phyloP scores from a whole-genome alignment of 495 filamentous ascomycete species.

The Massariosphaeria phaeospora region DNA sequence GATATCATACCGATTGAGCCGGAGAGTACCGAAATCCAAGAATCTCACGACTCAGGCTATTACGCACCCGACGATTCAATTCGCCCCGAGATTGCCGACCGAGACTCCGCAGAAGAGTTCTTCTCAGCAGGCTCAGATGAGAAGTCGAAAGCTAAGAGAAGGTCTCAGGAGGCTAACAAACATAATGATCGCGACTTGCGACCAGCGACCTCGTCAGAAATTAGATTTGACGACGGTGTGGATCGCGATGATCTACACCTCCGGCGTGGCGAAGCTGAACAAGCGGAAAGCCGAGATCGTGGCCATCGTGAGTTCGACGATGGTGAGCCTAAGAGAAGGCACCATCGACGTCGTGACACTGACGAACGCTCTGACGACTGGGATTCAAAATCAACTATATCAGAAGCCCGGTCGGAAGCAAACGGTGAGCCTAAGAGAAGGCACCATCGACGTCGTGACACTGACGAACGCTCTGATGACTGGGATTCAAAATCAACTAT shows the following conservation, averaged over 20 bases:
- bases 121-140: constrained; percentile 26
- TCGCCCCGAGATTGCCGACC: background rate
- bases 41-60: constrained; percentile 21
- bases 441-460: constrained; percentile 24
- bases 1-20: background rate
- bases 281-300: constrained; percentile 16
- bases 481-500: constrained; percentile 23
- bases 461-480: constrained; percentile 26
- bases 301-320: constrained; percentile 24
- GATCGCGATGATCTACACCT: constrained; percentile 10
- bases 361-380: constrained; percentile 27
- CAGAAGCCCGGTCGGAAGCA: constrained; percentile 29
- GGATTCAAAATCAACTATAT: constrained; percentile 23
- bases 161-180: background rate
- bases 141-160: constrained; percentile 7
- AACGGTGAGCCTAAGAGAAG: constrained; percentile 26
- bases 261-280: constrained; percentile 15
- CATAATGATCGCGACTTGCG: constrained; percentile 13
- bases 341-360: constrained; percentile 23
- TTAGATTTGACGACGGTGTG: constrained; percentile 8
- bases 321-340: constrained; percentile 19
- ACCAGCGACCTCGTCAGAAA: background rate
- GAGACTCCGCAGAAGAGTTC: constrained; percentile 24
- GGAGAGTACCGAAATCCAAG: background rate
- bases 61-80: constrained; percentile 20